Conservation (phyloP, 140 eudicot species). For the Ambrosia hybrid region DNA sequence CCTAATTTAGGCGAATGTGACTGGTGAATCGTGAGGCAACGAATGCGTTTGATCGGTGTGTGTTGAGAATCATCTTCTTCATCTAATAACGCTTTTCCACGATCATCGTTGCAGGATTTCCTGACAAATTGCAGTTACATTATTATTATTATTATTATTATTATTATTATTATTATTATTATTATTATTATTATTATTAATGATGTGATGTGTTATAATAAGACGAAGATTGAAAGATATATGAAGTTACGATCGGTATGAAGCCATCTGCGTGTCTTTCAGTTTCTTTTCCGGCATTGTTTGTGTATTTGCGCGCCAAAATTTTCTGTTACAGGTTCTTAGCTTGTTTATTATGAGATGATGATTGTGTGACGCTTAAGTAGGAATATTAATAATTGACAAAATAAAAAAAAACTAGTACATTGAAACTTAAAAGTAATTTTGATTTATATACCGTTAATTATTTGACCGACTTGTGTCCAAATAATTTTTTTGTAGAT, state of each 20-base stretch:
- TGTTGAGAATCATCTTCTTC: constrained; percentile 19
- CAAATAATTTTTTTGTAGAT: too few relatives aligned
- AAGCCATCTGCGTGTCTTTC: constrained; percentile 31
- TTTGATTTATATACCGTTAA: too few relatives aligned
- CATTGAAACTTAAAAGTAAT: too few relatives aligned
- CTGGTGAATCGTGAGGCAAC: constrained; percentile 34
- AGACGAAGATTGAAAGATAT: constrained; percentile 16
- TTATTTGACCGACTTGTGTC: too few relatives aligned
- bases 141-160: too few relatives aligned
- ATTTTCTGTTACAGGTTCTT: constrained; percentile 3
- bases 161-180: too few relatives aligned
- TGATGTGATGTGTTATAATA: background rate
- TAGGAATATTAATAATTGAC: too few relatives aligned
- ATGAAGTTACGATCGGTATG: constrained; percentile 28
- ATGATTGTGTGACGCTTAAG: background rate
- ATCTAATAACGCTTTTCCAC: constrained; percentile 33
- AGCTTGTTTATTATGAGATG: background rate
- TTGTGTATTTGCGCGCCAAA: constrained; percentile 26
- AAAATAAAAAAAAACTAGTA: too few relatives aligned
- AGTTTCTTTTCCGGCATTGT: constrained; percentile 36
- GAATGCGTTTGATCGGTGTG: constrained; percentile 21
- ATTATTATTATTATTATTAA: background rate
- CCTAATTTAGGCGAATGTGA: constrained; percentile 34
- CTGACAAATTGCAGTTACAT: constrained; percentile 14
- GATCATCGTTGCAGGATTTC: constrained; percentile 31